These are phyloP conservation scores for Infundibulicybe gibba DNA, from an alignment of 768 basidiomycete species.

Conservation along the genomic window DNA sequence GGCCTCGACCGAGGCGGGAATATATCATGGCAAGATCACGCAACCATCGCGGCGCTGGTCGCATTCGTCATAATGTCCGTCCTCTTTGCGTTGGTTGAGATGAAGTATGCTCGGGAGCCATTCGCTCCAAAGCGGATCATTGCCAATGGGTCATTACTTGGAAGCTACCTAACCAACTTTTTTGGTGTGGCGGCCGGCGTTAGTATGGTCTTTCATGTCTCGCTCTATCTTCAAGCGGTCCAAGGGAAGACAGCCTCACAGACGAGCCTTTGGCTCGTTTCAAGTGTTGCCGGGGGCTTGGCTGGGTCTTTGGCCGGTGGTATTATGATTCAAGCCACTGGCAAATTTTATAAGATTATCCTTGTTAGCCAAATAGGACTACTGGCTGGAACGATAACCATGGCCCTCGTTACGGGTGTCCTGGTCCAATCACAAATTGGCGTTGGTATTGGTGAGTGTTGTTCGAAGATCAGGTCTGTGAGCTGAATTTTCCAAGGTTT, in stretches of 20 bases:
- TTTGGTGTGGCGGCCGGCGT: constrained; percentile 45
- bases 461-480: neutral
- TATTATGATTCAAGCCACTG: constrained; percentile 53
- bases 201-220: constrained; percentile 46
- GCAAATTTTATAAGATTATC: constrained; percentile 52
- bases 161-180: constrained; percentile 56
- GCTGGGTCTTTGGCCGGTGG: constrained; percentile 49
- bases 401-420: constrained; percentile 37
- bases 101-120: constrained; percentile 50
- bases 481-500: constrained; percentile 21
- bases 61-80: constrained; percentile 28
- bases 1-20: constrained; percentile 55
- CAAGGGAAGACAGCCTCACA: constrained; percentile 39
- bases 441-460: constrained; percentile 36
- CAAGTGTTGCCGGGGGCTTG: constrained; percentile 42
- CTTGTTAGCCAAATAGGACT: constrained; percentile 35
- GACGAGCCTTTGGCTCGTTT: constrained; percentile 50
- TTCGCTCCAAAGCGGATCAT: constrained; percentile 57
- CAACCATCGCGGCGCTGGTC: constrained; percentile 32
- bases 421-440: constrained; percentile 29
- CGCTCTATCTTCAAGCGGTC: constrained; percentile 60
- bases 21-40: constrained; percentile 38
- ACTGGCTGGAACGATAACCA: constrained; percentile 30
- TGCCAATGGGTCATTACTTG: constrained; percentile 42
- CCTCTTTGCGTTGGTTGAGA: constrained; percentile 44